Evolutionary conservation across 1,284 basidiomycete genomes (phyloP).

Genomic region (Leucocoprinus gongylophorus): DNA sequence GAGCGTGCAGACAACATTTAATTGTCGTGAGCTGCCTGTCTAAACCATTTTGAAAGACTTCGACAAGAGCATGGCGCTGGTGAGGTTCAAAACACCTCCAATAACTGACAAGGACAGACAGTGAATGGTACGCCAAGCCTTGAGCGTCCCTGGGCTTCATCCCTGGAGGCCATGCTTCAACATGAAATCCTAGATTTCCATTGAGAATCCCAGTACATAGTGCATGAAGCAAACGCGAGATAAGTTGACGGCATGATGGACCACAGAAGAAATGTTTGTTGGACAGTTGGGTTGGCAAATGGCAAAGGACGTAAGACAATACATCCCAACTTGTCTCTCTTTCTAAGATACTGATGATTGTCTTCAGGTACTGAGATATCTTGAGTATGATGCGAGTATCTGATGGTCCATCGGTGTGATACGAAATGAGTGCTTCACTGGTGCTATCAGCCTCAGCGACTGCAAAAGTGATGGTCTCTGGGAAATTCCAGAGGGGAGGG

Average conservation of each 20-base stretch:
- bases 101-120: constrained; percentile 89
- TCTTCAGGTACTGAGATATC: constrained; percentile 71
- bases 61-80: constrained; percentile 70
- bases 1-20: constrained; percentile 87
- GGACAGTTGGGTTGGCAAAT: constrained; percentile 85
- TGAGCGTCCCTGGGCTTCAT: constrained; percentile 81
- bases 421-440: constrained; percentile 70
- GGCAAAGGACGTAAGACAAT: constrained; percentile 86
- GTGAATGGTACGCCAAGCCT: constrained; percentile 80
- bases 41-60: constrained; percentile 79
- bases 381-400: constrained; percentile 55
- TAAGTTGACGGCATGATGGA: constrained; percentile 61
- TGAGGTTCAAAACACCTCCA: constrained; percentile 70
- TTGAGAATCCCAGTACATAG: constrained; percentile 66
- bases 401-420: constrained; percentile 52
- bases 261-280: constrained; percentile 99
- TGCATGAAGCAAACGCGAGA: constrained; percentile 60
- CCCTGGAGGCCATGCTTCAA: constrained; percentile 55
- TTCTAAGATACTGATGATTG: constrained; percentile 65
- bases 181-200: constrained; percentile 51
- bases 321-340: constrained; percentile 90
- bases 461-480: constrained; percentile 68
- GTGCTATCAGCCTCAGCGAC: constrained; percentile 58
- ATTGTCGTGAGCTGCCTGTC: constrained; percentile 76
- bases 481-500: constrained; percentile 71